phyloP scores from a whole-genome alignment of 2,329 filamentous ascomycete genomes.

The Decorospora gaudefroyi region DNA sequence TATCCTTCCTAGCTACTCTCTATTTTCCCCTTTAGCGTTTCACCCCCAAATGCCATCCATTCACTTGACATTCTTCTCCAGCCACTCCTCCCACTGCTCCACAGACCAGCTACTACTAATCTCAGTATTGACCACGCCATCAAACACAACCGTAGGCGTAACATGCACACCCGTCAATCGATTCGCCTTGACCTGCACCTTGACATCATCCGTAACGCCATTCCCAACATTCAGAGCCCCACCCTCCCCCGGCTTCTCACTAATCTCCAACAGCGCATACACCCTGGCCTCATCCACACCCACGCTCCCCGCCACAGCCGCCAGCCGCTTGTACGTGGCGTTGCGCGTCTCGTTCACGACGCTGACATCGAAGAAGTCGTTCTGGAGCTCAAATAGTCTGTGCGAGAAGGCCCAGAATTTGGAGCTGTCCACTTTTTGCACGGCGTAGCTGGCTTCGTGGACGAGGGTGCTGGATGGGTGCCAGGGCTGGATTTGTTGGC shows the following conservation, averaged over 20 bases:
- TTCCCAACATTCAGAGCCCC: slow-evolving; percentile 79
- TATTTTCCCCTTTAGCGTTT: slow-evolving; percentile 3
- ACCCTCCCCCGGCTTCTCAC: slow-evolving; percentile 67
- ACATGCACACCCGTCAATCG: slow-evolving; percentile 84
- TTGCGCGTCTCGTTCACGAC: slow-evolving; percentile 86
- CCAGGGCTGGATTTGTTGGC: slow-evolving; percentile 93
- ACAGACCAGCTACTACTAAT: slow-evolving; percentile 78
- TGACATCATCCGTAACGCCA: slow-evolving; percentile 80
- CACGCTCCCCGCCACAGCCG: slow-evolving; percentile 70
- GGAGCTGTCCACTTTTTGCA: slow-evolving; percentile 69
- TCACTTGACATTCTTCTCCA: slow-evolving; percentile 67
- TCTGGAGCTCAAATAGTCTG: slow-evolving; percentile 70
- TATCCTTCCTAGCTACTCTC: neutral
- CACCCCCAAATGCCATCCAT: slow-evolving; percentile 14
- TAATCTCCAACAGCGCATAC: slow-evolving; percentile 69
- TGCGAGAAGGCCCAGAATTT: slow-evolving; percentile 82
- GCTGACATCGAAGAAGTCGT: slow-evolving; percentile 79
- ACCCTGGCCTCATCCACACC: slow-evolving; percentile 73
- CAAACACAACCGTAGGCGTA: slow-evolving; percentile 85
- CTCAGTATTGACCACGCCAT: slow-evolving; percentile 78
- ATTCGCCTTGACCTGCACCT: slow-evolving; percentile 78
- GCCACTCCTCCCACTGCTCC: slow-evolving; percentile 85
- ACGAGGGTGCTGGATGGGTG: slow-evolving; percentile 73
- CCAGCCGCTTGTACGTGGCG: slow-evolving; percentile 77
- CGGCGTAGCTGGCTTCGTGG: slow-evolving; percentile 83